Evolutionary conservation across 768 basidiomycete genomes (phyloP).

Genomic region (Russula lepida): DNA sequence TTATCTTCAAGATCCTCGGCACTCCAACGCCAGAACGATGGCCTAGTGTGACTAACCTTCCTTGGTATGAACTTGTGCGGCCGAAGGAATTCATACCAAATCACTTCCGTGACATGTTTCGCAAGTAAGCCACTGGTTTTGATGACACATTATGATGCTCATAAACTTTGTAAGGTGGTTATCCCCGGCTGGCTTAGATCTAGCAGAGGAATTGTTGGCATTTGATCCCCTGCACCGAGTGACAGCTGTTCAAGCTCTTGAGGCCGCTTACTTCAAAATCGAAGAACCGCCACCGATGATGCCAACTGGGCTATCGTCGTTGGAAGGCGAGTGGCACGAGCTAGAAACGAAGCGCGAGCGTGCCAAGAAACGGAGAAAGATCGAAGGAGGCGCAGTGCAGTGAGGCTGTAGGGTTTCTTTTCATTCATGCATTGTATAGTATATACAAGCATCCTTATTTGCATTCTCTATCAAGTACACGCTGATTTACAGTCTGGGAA

Average conservation of each 20-base stretch:
- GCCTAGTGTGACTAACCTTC: slow-evolving; percentile 73
- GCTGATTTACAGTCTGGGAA: background rate
- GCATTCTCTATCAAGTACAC: slow-evolving; percentile 14
- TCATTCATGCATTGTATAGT: slow-evolving; percentile 25
- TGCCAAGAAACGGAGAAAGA: slow-evolving; percentile 68
- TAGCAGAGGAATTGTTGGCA: slow-evolving; percentile 73
- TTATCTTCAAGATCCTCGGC: slow-evolving; percentile 84
- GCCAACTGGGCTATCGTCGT: slow-evolving; percentile 70
- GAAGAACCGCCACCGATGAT: slow-evolving; percentile 68
- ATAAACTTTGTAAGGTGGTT: slow-evolving; percentile 52
- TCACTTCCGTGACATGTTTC: slow-evolving; percentile 76
- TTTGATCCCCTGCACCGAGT: slow-evolving; percentile 75
- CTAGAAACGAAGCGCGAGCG: slow-evolving; percentile 90
- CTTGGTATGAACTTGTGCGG: slow-evolving; percentile 99
- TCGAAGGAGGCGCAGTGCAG: slow-evolving; percentile 30
- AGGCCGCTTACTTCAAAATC: slow-evolving; percentile 72
- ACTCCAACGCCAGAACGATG: slow-evolving; percentile 79
- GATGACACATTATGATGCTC: background rate
- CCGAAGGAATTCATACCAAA: slow-evolving; percentile 68
- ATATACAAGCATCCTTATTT: slow-evolving; percentile 21
- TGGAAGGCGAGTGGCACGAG: slow-evolving; percentile 98
- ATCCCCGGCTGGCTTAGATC: slow-evolving; percentile 75
- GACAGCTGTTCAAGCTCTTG: slow-evolving; percentile 72
- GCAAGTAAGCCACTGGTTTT: slow-evolving; percentile 47
- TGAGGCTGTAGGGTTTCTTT: slow-evolving; percentile 18